Evolutionary conservation across 2,329 filamentous ascomycete species (phyloP).

Genomic region (Knufia fluminis): DNA sequence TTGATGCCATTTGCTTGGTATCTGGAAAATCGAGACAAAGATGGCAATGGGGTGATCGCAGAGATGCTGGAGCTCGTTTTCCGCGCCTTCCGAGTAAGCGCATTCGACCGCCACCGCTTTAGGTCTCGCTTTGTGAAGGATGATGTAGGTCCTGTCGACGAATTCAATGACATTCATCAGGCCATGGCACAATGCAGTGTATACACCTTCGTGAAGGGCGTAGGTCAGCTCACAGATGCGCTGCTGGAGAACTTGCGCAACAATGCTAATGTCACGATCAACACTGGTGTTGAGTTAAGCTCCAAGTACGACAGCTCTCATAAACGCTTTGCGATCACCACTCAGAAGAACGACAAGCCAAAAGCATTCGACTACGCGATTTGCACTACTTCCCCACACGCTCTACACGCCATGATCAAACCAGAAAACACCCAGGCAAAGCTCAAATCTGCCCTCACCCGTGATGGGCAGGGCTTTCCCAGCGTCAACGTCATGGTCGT

Average conservation of each 20-base stretch:
- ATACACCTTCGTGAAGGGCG: conserved; percentile 44
- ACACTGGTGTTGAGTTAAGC: conserved; percentile 30
- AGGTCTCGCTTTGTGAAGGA: not conserved
- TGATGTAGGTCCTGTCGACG: not conserved
- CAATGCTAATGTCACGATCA: conserved; percentile 52
- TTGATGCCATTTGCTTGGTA: conserved; percentile 45
- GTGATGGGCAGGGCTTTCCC: conserved; percentile 22
- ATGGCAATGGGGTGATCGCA: conserved; percentile 6
- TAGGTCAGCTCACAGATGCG: conserved; percentile 50
- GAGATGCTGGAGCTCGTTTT: conserved; percentile 6
- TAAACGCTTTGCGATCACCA: conserved; percentile 22
- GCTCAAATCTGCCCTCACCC: conserved; percentile 13
- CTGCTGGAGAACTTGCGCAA: conserved; percentile 43
- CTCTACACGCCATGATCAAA: conserved; percentile 13
- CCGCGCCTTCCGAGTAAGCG: not conserved
- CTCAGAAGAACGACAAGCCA: conserved; percentile 8
- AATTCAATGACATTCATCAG: not conserved
- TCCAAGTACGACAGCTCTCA: conserved; percentile 24
- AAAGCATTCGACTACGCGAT: conserved; percentile 24
- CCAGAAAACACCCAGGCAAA: conserved; percentile 7
- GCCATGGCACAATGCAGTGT: conserved; percentile 28
- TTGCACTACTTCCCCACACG: conserved; percentile 21
- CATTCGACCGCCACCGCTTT: conserved; percentile 1
- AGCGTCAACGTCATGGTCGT: conserved; percentile 83
- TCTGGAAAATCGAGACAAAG: conserved; percentile 33